Evolutionary conservation across 2,329 filamentous ascomycete species (phyloP).

Genomic region (Apiospora malaysiana): DNA sequence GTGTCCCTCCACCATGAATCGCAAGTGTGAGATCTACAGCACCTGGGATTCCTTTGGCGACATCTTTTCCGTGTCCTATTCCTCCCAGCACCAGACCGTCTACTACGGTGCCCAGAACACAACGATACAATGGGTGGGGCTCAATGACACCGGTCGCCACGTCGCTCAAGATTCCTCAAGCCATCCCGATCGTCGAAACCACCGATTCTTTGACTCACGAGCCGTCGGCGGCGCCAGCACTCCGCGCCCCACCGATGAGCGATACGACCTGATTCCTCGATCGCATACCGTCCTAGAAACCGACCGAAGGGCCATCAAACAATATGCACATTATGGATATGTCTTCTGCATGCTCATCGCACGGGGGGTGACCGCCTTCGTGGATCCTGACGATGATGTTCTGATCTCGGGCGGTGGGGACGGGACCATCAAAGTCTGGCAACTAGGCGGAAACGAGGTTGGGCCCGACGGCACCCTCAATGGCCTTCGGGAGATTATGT

Average conservation of each 20-base stretch:
- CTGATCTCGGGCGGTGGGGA: conserved; percentile 92
- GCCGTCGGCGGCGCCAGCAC: conserved; percentile 83
- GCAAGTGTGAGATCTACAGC: conserved; percentile 89
- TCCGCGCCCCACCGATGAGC: conserved; percentile 70
- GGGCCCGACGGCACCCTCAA: conserved; percentile 60
- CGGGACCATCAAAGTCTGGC: conserved; percentile 95
- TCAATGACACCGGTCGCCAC: conserved; percentile 67
- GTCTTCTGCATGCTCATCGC: conserved; percentile 95
- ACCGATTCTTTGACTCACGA: conserved; percentile 91
- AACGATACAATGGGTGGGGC: conserved; percentile 88
- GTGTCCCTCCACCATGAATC: conserved; percentile 77
- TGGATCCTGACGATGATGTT: conserved; percentile 77
- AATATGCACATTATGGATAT: conserved; percentile 95
- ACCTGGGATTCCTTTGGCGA: conserved; percentile 91
- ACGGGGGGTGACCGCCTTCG: conserved; percentile 68
- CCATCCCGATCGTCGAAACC: conserved; percentile 78
- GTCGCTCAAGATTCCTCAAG: conserved; percentile 67
- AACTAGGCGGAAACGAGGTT: conserved; percentile 56
- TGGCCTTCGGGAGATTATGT: conserved; percentile 73
- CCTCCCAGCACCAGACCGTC: conserved; percentile 76
- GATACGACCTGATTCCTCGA: conserved; percentile 59
- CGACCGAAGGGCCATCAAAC: conserved; percentile 76
- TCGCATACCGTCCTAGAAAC: conserved; percentile 74
- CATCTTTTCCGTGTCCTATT: conserved; percentile 94
- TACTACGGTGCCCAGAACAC: conserved; percentile 96